Evolutionary conservation across 768 basidiomycete genomes (phyloP).

Genomic region (Boletus rubropictus): DNA sequence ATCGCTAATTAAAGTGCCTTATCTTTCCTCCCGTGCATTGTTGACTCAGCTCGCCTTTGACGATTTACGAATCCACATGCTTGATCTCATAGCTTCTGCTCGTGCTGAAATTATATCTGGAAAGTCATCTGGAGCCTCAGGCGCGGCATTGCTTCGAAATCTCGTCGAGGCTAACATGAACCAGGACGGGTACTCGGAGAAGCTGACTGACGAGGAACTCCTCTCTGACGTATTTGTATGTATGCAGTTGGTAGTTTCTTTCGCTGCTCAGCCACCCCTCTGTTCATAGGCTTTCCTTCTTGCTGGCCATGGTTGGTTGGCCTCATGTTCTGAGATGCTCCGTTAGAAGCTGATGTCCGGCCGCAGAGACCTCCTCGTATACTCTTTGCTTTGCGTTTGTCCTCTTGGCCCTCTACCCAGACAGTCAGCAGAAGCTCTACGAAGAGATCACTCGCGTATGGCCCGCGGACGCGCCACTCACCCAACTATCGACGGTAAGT

Average conservation of each 20-base stretch:
- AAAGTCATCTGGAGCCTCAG: conserved; percentile 15
- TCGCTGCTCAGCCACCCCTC: not conserved
- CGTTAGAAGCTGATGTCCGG: conserved; percentile 3
- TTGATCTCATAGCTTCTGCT: conserved; percentile 36
- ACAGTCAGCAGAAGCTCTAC: conserved; percentile 41
- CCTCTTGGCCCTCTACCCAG: conserved; percentile 46
- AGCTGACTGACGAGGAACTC: conserved; percentile 41
- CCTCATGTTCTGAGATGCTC: not conserved
- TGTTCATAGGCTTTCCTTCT: conserved; percentile 38
- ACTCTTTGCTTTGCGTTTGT: conserved; percentile 38
- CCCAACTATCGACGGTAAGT: conserved; percentile 27
- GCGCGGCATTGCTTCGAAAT: conserved; percentile 39
- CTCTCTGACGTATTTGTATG: conserved; percentile 46
- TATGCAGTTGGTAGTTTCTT: not conserved
- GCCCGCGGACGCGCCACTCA: conserved; percentile 32
- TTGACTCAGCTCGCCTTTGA: conserved; percentile 31
- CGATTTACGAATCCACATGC: conserved; percentile 36
- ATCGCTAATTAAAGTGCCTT: conserved; percentile 29
- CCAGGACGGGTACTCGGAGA: conserved; percentile 27
- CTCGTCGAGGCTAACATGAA: conserved; percentile 45
- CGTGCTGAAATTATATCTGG: conserved; percentile 32
- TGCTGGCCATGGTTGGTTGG: conserved; percentile 42
- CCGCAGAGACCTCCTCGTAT: conserved; percentile 45
- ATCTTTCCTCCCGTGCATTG: conserved; percentile 29
- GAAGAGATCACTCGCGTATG: conserved; percentile 38